Conservation (phyloP, 1,284 basidiomycete species). For the Ceratobasidium sp. region DNA sequence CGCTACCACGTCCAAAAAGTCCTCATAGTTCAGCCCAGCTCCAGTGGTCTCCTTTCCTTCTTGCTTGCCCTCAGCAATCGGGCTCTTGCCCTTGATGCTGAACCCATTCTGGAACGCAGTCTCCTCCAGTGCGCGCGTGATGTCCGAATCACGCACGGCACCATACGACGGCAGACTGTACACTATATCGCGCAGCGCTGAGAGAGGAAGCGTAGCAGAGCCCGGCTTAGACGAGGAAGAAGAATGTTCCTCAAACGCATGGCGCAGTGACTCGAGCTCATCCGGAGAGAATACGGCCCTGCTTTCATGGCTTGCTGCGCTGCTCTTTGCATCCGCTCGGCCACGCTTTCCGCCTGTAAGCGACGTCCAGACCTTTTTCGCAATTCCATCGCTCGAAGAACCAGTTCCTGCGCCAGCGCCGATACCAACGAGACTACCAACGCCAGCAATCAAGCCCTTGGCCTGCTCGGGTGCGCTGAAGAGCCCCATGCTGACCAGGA, state of each 20-base stretch:
- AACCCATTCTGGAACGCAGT: slow-evolving; percentile 69
- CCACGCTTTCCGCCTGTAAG: slow-evolving; percentile 29
- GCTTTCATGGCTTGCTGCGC: slow-evolving; percentile 15
- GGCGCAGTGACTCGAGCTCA: slow-evolving; percentile 49
- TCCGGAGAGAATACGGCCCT: slow-evolving; percentile 51
- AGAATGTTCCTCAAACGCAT: slow-evolving; percentile 47
- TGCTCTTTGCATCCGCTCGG: slow-evolving; percentile 50
- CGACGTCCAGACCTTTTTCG: slow-evolving; percentile 14
- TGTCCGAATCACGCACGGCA: slow-evolving; percentile 29
- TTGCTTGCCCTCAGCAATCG: slow-evolving; percentile 69
- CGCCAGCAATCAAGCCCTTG: slow-evolving; percentile 48
- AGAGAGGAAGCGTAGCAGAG: slow-evolving; percentile 13
- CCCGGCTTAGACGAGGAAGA: background rate
- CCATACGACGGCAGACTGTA: slow-evolving; percentile 31
- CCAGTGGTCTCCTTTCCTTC: slow-evolving; percentile 49
- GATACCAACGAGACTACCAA: slow-evolving; percentile 52
- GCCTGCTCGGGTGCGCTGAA: slow-evolving; percentile 52
- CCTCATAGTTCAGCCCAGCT: slow-evolving; percentile 42
- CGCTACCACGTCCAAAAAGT: slow-evolving; percentile 71
- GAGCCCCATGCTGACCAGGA: slow-evolving; percentile 82
- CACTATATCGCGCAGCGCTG: slow-evolving; percentile 26
- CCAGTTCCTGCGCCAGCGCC: slow-evolving; percentile 54
- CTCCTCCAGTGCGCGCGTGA: slow-evolving; percentile 61
- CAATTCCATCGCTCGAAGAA: slow-evolving; percentile 50
- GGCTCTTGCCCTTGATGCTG: slow-evolving; percentile 72